Conservation (phyloP, 2,329 filamentous ascomycete species). For the Fusarium sp. region DNA sequence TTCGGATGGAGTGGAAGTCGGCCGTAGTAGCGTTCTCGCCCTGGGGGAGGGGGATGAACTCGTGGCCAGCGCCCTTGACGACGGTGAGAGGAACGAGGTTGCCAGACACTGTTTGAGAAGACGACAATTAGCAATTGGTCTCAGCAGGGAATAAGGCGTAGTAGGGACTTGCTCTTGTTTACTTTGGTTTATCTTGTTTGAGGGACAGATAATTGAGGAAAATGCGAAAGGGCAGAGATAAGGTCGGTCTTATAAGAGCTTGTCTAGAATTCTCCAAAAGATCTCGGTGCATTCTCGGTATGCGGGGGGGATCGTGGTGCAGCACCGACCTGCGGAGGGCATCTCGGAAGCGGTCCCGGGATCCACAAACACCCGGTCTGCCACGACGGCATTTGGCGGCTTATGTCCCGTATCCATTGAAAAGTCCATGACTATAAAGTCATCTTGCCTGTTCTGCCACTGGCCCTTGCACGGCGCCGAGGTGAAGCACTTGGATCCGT, state of each 20-base stretch:
- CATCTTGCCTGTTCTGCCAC: no score
- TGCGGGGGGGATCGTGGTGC: constrained; percentile 16
- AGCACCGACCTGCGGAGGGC: not conserved
- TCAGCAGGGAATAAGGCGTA: not conserved
- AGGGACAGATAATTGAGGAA: not conserved
- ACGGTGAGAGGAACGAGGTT: constrained; percentile 45
- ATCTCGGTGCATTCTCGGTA: constrained; percentile 19
- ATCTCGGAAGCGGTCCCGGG: constrained; percentile 8
- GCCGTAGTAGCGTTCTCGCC: constrained; percentile 45
- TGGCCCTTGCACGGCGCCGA: no score
- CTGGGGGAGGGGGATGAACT: constrained; percentile 45
- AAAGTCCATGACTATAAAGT: no score
- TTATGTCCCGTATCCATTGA: no score
- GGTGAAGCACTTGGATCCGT: no score
- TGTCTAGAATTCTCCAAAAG: not conserved
- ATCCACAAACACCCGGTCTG: not conserved
- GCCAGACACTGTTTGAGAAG: constrained; percentile 32
- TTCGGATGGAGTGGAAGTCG: constrained; percentile 47
- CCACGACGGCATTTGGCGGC: no score
- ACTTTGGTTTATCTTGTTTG: not conserved
- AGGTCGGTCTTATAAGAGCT: not conserved
- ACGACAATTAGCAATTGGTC: not conserved
- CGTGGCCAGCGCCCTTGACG: constrained; percentile 46
- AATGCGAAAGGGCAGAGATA: not conserved
- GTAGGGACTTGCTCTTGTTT: constrained; percentile 9